A percentile compares a stretch with the other conserved stretches of the same genome.
Conservation (phyloP, 2,329 filamentous ascomycete genomes). For the Pyrenochaeta sp. region DNA sequence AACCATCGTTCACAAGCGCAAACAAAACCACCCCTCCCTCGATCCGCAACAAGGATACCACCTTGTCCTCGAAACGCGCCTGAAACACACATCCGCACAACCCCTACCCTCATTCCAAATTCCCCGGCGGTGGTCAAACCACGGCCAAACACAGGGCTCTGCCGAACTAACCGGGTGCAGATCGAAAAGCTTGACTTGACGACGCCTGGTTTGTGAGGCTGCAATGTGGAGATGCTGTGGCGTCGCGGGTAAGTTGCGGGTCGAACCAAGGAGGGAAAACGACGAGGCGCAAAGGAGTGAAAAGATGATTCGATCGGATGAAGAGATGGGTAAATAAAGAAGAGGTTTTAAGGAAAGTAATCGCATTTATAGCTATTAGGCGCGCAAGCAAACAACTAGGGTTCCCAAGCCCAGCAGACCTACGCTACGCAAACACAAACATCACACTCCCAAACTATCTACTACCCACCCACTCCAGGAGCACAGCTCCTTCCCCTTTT, state of each 20-base stretch:
- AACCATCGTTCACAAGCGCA: too few relatives aligned
- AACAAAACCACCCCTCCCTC: too few relatives aligned
- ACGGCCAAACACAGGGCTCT: not conserved
- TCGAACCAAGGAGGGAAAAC: not conserved
- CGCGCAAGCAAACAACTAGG: too few relatives aligned
- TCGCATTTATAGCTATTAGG: too few relatives aligned
- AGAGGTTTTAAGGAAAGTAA: constrained; percentile 26
- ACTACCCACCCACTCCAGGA: constrained; percentile 1
- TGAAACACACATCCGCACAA: too few relatives aligned
- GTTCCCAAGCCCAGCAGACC: constrained; percentile 27
- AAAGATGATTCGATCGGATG: too few relatives aligned
- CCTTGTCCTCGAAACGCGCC: too few relatives aligned
- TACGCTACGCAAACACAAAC: constrained; percentile 19
- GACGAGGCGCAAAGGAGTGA: not conserved
- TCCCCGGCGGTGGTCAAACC: too few relatives aligned
- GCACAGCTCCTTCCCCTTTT: constrained; percentile 3
- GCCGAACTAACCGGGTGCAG: not conserved
- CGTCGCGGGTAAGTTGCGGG: not conserved
- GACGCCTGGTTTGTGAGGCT: constrained; percentile 4
- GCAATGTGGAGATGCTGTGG: not conserved
- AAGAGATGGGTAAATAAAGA: constrained; percentile 9
- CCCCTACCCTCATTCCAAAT: too few relatives aligned
- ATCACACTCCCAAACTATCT: constrained; percentile 1
- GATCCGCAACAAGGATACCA: too few relatives aligned
- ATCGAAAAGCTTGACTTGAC: constrained; percentile 5